A percentile compares a stretch with the other conserved stretches of the same genome.
Evolutionary conservation across 2,329 filamentous ascomycete species (phyloP).

Genomic region (Alternaria panax): DNA sequence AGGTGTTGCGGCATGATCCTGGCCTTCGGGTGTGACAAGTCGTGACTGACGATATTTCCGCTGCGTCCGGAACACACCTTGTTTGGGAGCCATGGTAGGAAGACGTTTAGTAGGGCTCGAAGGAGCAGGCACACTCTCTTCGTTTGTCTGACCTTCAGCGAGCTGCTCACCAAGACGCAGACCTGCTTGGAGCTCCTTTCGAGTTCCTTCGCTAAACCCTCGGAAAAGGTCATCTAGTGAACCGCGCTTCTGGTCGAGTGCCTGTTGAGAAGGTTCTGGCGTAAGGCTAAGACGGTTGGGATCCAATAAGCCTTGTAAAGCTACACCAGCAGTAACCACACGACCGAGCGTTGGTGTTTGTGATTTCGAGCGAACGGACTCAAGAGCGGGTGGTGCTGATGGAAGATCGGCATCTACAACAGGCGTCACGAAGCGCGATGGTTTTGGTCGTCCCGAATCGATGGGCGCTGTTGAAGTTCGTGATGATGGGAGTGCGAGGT

Average conservation of each 20-base stretch:
- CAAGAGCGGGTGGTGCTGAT: conserved; percentile 41
- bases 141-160: conserved; percentile 32
- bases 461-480: conserved; percentile 8
- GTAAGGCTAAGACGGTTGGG: conserved; percentile 39
- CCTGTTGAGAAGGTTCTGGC: conserved; percentile 34
- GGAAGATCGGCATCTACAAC: conserved; percentile 35
- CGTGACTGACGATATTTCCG: conserved; percentile 37
- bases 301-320: conserved; percentile 48
- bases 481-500: conserved; percentile 17
- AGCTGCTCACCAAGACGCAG: conserved; percentile 51
- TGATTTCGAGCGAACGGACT: conserved; percentile 30
- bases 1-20: conserved; percentile 29
- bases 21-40: conserved; percentile 47
- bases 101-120: conserved; percentile 29
- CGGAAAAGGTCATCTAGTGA: conserved; percentile 49
- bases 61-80: conserved; percentile 34
- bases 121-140: conserved; percentile 21
- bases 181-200: conserved; percentile 49
- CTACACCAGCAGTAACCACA: conserved; percentile 49
- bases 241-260: conserved; percentile 31
- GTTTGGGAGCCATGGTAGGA: conserved; percentile 15
- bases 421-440: conserved; percentile 39
- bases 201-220: conserved; percentile 50
- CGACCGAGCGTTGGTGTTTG: conserved; percentile 45
- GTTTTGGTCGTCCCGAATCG: conserved; percentile 22